Evolutionary conservation across 768 basidiomycete genomes (phyloP).

Genomic region (Suillus hirtellus): DNA sequence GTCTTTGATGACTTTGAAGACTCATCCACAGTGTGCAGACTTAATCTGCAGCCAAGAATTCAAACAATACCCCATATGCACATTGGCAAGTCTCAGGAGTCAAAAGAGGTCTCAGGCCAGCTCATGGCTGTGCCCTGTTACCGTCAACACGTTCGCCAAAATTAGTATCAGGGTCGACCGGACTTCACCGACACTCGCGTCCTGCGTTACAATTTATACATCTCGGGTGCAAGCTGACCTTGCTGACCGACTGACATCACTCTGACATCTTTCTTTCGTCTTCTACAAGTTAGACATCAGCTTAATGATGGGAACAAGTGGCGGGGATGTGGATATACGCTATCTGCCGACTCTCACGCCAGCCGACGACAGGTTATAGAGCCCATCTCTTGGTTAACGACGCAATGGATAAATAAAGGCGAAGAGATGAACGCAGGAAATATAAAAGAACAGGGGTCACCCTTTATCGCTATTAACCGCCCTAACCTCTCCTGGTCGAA

Average conservation of each 20-base stretch:
- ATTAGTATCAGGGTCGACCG: background rate
- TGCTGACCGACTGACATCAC: too few species aligned
- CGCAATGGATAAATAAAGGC: background rate
- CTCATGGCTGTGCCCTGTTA: background rate
- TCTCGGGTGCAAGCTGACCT: background rate
- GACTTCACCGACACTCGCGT: background rate
- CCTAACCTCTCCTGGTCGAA: constrained; percentile 18
- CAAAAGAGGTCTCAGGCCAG: too few species aligned
- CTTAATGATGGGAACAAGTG: background rate
- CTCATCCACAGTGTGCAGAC: too few species aligned
- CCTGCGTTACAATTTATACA: background rate
- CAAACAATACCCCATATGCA: too few species aligned
- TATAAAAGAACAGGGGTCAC: too few species aligned
- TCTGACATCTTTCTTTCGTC: background rate
- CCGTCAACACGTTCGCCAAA: background rate
- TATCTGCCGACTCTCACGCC: background rate
- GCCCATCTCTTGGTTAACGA: background rate
- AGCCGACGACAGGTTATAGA: background rate
- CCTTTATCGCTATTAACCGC: constrained; percentile 12
- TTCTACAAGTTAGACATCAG: background rate
- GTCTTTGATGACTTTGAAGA: too few species aligned
- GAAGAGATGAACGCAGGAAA: background rate
- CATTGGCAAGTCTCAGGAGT: too few species aligned
- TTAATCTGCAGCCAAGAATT: too few species aligned
- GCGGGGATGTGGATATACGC: background rate